These are phyloP conservation scores for Pythium apleroticum DNA, from an alignment of 352 stramenopile species.

Conservation along the genomic window DNA sequence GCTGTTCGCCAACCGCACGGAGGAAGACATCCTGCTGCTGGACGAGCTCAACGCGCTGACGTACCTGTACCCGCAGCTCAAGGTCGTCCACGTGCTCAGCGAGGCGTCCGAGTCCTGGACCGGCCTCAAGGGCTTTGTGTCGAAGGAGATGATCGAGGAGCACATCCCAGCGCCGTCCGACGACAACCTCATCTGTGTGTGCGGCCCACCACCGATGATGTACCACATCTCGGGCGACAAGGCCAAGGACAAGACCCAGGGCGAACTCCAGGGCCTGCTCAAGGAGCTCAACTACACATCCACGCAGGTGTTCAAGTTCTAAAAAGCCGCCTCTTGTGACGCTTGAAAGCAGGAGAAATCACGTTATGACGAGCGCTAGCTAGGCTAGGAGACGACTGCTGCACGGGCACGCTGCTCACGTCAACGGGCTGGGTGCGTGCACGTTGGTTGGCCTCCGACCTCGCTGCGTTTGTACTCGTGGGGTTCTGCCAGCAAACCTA, in stretches of 20 bases:
- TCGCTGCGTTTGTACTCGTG: neutral
- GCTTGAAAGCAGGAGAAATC: neutral
- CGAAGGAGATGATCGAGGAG: constrained; percentile 83
- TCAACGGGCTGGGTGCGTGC: neutral
- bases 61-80: constrained; percentile 82
- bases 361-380: neutral
- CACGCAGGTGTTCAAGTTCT: constrained; percentile 87
- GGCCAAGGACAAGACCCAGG: constrained; percentile 83
- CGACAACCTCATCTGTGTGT: constrained; percentile 87
- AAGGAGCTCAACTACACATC: constrained; percentile 83
- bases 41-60: constrained; percentile 83
- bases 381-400: neutral
- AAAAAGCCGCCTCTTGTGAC: constrained; percentile 12
- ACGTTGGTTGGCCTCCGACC: neutral
- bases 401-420: neutral
- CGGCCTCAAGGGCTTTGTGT: constrained; percentile 69
- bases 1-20: constrained; percentile 56
- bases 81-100: constrained; percentile 71
- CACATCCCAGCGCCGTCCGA: constrained; percentile 77
- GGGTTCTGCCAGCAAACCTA: neutral
- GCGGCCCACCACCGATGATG: constrained; percentile 89
- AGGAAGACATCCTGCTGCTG: constrained; percentile 89
- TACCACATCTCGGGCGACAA: constrained; percentile 88
- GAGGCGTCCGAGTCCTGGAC: constrained; percentile 70
- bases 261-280: constrained; percentile 80